Base-by-base conservation (phyloP, 2,329 filamentous ascomycete genomes). In the Orbilia javanica region DNA sequence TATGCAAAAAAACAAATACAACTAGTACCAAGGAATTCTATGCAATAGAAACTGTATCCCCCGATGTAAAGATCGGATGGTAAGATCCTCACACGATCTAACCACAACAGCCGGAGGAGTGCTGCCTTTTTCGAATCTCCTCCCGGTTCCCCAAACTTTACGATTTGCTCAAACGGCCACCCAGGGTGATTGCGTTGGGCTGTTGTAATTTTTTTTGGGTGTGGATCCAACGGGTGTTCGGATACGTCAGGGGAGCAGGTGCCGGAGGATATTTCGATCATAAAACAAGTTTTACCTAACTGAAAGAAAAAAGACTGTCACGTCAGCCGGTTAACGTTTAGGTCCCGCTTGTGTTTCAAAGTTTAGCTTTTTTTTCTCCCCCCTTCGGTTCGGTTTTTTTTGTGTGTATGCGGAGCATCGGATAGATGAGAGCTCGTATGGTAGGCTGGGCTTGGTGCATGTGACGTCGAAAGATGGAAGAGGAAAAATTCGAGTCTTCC, bases 221-320 rank as follows among this genome's bases (percentile, higher is more conserved):
- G 69, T 73, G 69, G 69, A 62, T 73, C 69, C 39, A 18, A 73
- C 60, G 69, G 69, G 48, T 73, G 60, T 66, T 73, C 69, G 69
- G 69, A 65, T 57, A 60, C 60, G 69, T 66, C 60, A 73, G 69
- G 60, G 69, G 68, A 50, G 63, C 10, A 62, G 22, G 22, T 50
- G 27, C 52, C 50, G 69, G 69, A 65, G 36, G 60, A 60, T 65
- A 57, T 22, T 36, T 60, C 55, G 60, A 65, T 64, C 67, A 31
- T 53, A 53, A 53, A 39, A 39, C 36, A 39, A 53, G 50, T 44
- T 34, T 53, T 18, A 7, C 25, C 11, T 50, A 53, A 53, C 15
- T 4, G 42, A 4, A n/a, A 20, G 27, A 10, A 34, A 42, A 39
- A 73, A 48, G 42, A 57, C 36, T 36, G 48, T 66, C 68, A 71